A percentile compares a stretch with the other conserved stretches of the same genome.
These are phyloP conservation scores for Athelia sp. DNA, from an alignment of 1,284 basidiomycete genomes.

Conservation along the genomic window DNA sequence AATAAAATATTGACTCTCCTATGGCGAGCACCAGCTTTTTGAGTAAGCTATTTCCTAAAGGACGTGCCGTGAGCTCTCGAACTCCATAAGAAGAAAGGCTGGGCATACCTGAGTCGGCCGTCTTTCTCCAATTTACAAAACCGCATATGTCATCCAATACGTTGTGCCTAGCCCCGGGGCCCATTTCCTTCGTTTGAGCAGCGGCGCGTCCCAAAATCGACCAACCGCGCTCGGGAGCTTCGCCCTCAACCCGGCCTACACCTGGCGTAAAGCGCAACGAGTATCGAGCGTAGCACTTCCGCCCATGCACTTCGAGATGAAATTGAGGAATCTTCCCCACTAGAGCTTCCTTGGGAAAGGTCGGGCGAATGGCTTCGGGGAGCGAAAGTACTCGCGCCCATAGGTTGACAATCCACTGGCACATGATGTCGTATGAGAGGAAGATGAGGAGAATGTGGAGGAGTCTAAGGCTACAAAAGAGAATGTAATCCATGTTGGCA, in stretches of 20 bases:
- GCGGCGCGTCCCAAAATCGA: slow-evolving; percentile 12
- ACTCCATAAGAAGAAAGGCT: background rate
- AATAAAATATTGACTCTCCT: no score
- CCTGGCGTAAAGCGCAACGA: slow-evolving; percentile 14
- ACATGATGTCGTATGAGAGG: slow-evolving; percentile 8
- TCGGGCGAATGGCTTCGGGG: background rate
- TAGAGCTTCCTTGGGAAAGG: background rate
- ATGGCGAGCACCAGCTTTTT: background rate
- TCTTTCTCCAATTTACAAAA: slow-evolving; percentile 21
- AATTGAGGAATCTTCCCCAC: slow-evolving; percentile 13
- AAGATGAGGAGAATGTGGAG: background rate
- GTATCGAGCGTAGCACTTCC: slow-evolving; percentile 11
- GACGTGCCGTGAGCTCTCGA: slow-evolving; percentile 1
- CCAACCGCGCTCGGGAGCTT: slow-evolving; percentile 20
- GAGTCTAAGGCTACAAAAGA: background rate
- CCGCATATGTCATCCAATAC: slow-evolving; percentile 16
- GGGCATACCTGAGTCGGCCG: slow-evolving; percentile 10
- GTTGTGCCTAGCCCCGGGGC: slow-evolving; percentile 14
- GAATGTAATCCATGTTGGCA: slow-evolving; percentile 11
- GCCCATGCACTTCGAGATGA: slow-evolving; percentile 13
- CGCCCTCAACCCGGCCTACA: slow-evolving; percentile 16
- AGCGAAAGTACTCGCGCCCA: background rate
- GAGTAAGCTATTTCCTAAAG: background rate
- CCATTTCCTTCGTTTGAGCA: slow-evolving; percentile 18
- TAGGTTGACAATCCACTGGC: slow-evolving; percentile 6